phyloP scores from a whole-genome alignment of 1,284 basidiomycete genomes.

The Rhodotorula sp. region DNA sequence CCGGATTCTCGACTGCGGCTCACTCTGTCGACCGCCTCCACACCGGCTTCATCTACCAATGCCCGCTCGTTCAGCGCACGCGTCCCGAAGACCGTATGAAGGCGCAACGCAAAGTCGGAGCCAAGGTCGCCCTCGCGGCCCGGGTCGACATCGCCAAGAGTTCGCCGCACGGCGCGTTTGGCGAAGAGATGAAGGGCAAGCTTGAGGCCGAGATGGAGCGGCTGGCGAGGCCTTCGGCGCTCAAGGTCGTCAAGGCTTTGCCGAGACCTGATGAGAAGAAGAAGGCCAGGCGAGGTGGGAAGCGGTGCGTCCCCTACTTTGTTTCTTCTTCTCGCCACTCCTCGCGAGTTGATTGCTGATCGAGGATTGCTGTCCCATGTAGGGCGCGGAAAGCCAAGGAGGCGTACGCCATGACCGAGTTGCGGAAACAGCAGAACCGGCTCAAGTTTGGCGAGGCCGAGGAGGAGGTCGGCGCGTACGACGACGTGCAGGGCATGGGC shows the following conservation, averaged over 20 bases:
- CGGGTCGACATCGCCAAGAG: constrained; percentile 86
- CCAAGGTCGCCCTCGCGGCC: constrained; percentile 85
- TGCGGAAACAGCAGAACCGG: constrained; percentile 94
- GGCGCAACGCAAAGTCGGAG: constrained; percentile 87
- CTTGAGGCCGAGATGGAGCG: constrained; percentile 89
- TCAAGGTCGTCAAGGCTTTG: constrained; percentile 89
- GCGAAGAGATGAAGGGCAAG: constrained; percentile 74
- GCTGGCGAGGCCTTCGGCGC: constrained; percentile 88
- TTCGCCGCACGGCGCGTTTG: constrained; percentile 72
- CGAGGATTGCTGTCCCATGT: background rate
- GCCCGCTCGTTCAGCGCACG: constrained; percentile 77
- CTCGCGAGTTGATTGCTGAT: no score
- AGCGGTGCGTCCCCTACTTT: constrained; percentile 60
- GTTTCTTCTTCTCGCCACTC: background rate
- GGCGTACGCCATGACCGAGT: constrained; percentile 92
- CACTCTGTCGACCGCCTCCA: constrained; percentile 69
- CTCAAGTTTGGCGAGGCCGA: constrained; percentile 95
- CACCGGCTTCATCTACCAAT: constrained; percentile 95
- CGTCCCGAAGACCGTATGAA: constrained; percentile 90
- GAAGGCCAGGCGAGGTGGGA: constrained; percentile 86
- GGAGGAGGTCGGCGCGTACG: constrained; percentile 92
- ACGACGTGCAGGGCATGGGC: constrained; percentile 93
- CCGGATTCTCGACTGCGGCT: constrained; percentile 71
- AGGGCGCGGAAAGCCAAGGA: constrained; percentile 97
- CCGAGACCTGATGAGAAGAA: constrained; percentile 97